Evolutionary conservation across 306 rosid species (phyloP).

Genomic region (Citrullus colocynthis): DNA sequence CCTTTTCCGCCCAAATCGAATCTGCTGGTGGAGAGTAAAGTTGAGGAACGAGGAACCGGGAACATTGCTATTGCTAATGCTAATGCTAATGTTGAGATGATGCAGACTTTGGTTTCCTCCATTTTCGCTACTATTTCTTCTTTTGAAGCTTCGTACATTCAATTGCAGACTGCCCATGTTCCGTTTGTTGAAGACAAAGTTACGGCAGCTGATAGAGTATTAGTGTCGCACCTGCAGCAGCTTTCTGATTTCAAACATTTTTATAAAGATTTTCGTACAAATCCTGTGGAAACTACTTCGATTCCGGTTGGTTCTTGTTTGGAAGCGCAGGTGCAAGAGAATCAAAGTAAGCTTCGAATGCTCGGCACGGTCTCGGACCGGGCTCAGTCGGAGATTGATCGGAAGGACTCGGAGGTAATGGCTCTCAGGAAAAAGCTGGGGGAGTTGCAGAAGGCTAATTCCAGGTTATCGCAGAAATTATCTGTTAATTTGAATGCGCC

Average conservation of each 20-base stretch:
- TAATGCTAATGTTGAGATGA: constrained; percentile 10
- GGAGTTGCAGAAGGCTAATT: constrained; percentile 50
- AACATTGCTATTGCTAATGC: neutral
- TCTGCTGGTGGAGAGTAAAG: neutral
- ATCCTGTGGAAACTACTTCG: constrained; percentile 19
- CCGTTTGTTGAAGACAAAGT: constrained; percentile 64
- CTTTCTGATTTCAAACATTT: constrained; percentile 64
- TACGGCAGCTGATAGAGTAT: constrained; percentile 54
- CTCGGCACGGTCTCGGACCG: constrained; percentile 83
- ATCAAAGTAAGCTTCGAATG: constrained; percentile 76
- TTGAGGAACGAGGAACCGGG: neutral
- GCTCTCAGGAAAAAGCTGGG: constrained; percentile 38
- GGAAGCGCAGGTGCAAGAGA: constrained; percentile 87
- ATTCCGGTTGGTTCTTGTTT: constrained; percentile 55
- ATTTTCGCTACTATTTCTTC: constrained; percentile 67
- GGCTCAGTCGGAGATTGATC: constrained; percentile 66
- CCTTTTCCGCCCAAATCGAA: constrained; percentile 1
- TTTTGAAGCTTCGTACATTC: constrained; percentile 84
- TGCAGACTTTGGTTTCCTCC: constrained; percentile 54
- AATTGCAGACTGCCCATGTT: constrained; percentile 78
- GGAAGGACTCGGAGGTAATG: constrained; percentile 60
- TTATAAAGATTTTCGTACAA: constrained; percentile 17
- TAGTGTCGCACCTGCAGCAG: constrained; percentile 77
- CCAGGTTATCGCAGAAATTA: constrained; percentile 43
- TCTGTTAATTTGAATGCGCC: constrained; percentile 35